Percentiles rank a stretch among this genome's conserved stretches.
phyloP scores from a whole-genome alignment of 495 filamentous ascomycete genomes.

The Trichodelitschia bisporula region DNA sequence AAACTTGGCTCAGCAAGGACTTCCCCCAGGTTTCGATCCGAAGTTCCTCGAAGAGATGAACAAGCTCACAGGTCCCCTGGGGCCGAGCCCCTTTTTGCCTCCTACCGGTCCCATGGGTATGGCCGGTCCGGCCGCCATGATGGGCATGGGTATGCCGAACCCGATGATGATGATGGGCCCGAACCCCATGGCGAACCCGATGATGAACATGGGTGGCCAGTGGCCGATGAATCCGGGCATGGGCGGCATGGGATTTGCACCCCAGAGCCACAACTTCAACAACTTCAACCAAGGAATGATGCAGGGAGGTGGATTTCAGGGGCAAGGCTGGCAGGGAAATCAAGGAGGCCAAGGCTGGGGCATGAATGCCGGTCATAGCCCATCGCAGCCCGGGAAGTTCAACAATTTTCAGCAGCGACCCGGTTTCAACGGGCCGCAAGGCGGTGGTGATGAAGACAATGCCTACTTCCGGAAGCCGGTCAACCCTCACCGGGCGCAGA shows the following conservation, averaged over 20 bases:
- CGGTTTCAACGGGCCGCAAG: constrained; percentile 31
- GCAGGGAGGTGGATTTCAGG: constrained; percentile 1
- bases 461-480: constrained; percentile 92
- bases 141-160: constrained; percentile 1
- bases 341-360: constrained; percentile 2
- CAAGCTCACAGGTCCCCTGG: constrained; percentile 4
- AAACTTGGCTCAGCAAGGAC: constrained; percentile 7
- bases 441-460: constrained; percentile 54
- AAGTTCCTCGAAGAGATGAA: constrained; percentile 13
- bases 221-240: constrained; percentile 1
- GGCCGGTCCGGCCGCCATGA: background rate
- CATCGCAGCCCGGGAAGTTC: constrained; percentile 2
- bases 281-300: constrained; percentile 14
- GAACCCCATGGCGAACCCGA: constrained; percentile 9
- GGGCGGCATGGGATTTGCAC: constrained; percentile 4
- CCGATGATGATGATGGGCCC: constrained; percentile 14
- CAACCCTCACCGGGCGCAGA: constrained; percentile 79
- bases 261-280: too few relatives aligned
- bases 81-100: too few relatives aligned
- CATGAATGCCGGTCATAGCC: constrained; percentile 3
- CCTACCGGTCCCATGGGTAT: too few relatives aligned
- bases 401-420: constrained; percentile 56
- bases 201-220: constrained; percentile 5
- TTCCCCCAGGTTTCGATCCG: constrained; percentile 4
- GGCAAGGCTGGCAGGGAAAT: constrained; percentile 3